Base-by-base conservation (phyloP, 148 eudicot species). In the Talinum fruticosum region DNA sequence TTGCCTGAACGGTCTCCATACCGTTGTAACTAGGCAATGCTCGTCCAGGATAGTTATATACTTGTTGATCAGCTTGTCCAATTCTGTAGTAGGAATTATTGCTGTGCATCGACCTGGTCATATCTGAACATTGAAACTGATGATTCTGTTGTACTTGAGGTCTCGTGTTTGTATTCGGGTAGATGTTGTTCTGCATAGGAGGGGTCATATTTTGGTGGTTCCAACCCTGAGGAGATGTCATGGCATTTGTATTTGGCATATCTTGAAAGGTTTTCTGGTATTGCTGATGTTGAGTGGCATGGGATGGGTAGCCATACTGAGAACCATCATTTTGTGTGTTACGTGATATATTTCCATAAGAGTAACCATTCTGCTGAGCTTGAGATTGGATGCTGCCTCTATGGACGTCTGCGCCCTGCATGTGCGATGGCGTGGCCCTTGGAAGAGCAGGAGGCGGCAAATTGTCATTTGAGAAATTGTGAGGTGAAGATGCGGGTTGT, bases 141-240 rank as follows among this genome's bases (percentile, higher is more conserved):
- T 49, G 73, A 51, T 10, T 49, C 2, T 47, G 4, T 16, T 34
- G 79, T 33, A 35, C 62, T 49, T 38, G 66, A 69, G 21, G 45
- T 67, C 47, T 49, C 51, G 67, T 68, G n/a, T 38, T 35, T 21
- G 21, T 35, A 32, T 47, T 66, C 13, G 59, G 61, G 13, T 35
- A 66, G 37, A 10, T 32, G 47, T 49, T 37, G 7, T 67, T 67
- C 64, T 66, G 79, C 34, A 34, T n/a, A 13, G 47, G 61, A 36
- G 65, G 66, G 21, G 30, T 34, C 65, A 51, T 5, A 29, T 34
- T 76, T 32, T 68, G 73, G 16, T 76, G 5, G 62, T 68, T 67
- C 73, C 73, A 67, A 68, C 44, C 28, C 23, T 67, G 79, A 76
- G 79, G 66, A n/a, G 66, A 33, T 67, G n/a, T 47, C 29, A 16